Evolutionary conservation across 2,329 filamentous ascomycete species (phyloP).

Genomic region (Talaromyces atroroseus): DNA sequence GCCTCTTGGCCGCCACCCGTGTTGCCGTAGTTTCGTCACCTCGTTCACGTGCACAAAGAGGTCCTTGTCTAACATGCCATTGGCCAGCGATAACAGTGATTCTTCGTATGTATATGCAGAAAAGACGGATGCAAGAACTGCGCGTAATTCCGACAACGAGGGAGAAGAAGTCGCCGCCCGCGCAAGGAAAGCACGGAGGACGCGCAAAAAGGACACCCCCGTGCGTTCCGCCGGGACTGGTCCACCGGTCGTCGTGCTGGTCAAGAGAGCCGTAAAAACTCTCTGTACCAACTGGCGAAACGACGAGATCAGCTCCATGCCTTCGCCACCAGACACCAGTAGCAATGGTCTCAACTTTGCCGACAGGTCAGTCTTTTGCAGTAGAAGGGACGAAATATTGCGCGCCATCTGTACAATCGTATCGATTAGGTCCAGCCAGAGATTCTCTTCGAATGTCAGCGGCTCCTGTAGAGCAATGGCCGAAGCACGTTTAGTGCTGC

Average conservation of each 20-base stretch:
- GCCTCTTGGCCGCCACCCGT: constrained; percentile 81
- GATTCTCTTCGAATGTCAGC: constrained; percentile 55
- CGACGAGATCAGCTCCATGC: constrained; percentile 52
- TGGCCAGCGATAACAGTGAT: constrained; percentile 78
- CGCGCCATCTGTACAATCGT: constrained; percentile 59
- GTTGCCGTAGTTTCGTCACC: constrained; percentile 67
- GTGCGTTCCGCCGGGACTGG: constrained; percentile 30
- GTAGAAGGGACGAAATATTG: constrained; percentile 54
- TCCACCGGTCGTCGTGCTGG: constrained; percentile 58
- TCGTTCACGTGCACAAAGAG: constrained; percentile 77
- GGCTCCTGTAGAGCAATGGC: constrained; percentile 48
- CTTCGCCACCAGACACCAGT: constrained; percentile 3
- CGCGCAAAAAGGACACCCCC: constrained; percentile 76
- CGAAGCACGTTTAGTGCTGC: constrained; percentile 33
- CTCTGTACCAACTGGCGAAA: constrained; percentile 80
- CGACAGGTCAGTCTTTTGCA: constrained; percentile 26
- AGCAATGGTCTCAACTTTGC: not conserved
- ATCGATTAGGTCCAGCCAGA: constrained; percentile 64
- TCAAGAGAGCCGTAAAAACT: constrained; percentile 79
- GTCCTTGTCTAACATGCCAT: constrained; percentile 79
- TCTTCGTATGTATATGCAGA: constrained; percentile 94
- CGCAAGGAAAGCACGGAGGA: constrained; percentile 81
- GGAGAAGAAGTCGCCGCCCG: constrained; percentile 76
- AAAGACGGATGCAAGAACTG: constrained; percentile 83
- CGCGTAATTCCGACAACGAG: constrained; percentile 77